A percentile compares a stretch with the other conserved stretches of the same genome.
These are phyloP conservation scores for Kregervanrija fluxuum DNA, from an alignment of 805 yeast species.

Conservation along the genomic window DNA sequence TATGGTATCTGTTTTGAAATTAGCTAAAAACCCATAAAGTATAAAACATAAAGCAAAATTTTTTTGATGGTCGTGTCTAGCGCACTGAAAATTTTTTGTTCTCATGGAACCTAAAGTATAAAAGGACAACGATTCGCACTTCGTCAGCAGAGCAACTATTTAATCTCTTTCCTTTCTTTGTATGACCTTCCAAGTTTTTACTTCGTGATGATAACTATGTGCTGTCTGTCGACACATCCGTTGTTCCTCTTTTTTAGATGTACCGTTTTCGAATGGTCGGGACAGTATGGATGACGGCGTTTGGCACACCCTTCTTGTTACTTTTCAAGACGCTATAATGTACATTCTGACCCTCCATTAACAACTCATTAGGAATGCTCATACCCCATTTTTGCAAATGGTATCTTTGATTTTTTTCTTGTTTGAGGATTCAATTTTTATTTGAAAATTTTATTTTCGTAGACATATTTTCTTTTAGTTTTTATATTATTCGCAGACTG, in stretches of 20 bases:
- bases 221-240: conserved; percentile 32
- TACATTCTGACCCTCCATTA: conserved; percentile 26
- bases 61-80: no score
- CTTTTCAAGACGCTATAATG: conserved; percentile 25
- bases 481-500: no score
- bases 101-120: neutral
- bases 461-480: no score
- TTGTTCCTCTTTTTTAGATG: conserved; percentile 21
- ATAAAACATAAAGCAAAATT: no score
- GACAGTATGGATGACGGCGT: conserved; percentile 27
- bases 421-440: neutral
- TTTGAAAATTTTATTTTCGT: no score
- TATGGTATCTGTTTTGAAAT: no score
- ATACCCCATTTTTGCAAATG: neutral
- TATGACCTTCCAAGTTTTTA: conserved; percentile 66
- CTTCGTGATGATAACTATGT: conserved; percentile 58
- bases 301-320: conserved; percentile 30
- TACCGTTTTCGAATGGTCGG: conserved; percentile 15
- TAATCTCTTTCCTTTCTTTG: conserved; percentile 20
- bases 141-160: neutral
- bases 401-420: neutral
- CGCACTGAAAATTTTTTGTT: no score
- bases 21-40: no score
- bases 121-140: conserved; percentile 1
- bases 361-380: neutral